Conservation (phyloP, 441 rosid genomes). For the Eruca vesicaria region DNA sequence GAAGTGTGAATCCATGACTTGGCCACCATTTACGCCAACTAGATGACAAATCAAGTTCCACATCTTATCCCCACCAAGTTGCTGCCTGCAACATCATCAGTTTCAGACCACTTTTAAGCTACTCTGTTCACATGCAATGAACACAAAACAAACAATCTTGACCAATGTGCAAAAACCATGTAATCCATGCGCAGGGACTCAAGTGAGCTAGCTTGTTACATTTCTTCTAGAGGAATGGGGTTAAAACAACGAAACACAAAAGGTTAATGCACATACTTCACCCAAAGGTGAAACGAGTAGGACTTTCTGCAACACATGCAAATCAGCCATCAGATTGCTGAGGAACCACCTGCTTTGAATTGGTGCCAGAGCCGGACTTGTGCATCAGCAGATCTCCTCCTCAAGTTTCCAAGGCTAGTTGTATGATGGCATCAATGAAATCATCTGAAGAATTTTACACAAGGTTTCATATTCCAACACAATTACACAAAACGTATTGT, state of each 20-base stretch:
- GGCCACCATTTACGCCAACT: conserved; percentile 93
- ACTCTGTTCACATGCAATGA: conserved; percentile 1
- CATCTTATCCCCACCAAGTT: conserved; percentile 96
- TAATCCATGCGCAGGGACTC: conserved; percentile 88
- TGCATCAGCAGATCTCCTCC: no score
- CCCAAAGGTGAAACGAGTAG: no score
- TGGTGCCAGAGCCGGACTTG: no score
- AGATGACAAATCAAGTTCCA: conserved; percentile 70
- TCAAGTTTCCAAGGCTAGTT: no score
- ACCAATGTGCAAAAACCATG: conserved; percentile 42
- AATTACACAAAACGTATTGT: no score
- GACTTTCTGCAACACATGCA: no score
- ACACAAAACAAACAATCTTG: background rate
- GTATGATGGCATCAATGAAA: conserved; percentile 90
- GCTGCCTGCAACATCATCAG: conserved; percentile 53
- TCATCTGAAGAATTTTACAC: conserved; percentile 90
- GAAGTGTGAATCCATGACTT: no score
- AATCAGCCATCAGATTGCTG: no score
- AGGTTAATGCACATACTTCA: conserved; percentile 51
- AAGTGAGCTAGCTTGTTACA: conserved; percentile 50
- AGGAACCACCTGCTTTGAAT: no score
- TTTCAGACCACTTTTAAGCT: conserved; percentile 1
- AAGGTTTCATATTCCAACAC: background rate
- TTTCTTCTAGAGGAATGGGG: conserved; percentile 11
- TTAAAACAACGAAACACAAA: background rate